Conservation (phyloP, 805 yeast species). For the Candida broadrunensis region DNA sequence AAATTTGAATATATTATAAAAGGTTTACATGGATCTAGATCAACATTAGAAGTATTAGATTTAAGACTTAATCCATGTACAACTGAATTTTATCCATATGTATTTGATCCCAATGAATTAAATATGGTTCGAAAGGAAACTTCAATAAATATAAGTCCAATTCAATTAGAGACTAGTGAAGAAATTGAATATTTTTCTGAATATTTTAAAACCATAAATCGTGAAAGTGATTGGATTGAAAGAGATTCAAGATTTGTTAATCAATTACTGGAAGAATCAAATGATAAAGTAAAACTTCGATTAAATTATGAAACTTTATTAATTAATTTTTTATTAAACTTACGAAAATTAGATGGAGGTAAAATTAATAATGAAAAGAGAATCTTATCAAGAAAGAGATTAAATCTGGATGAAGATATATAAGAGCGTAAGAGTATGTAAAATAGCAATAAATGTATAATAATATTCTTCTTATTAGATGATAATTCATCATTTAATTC, state of each 20-base stretch:
- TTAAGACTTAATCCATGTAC: constrained; percentile 49
- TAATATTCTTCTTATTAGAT: background rate
- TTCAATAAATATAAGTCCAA: constrained; percentile 19
- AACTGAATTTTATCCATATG: constrained; percentile 48
- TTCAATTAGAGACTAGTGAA: constrained; percentile 45
- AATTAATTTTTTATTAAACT: constrained; percentile 28
- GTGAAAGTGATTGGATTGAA: constrained; percentile 34
- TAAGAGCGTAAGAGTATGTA: background rate
- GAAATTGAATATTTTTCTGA: constrained; percentile 52
- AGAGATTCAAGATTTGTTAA: constrained; percentile 32
- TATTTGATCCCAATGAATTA: constrained; percentile 46
- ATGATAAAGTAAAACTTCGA: constrained; percentile 13
- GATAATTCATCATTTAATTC: too few species aligned
- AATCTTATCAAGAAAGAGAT: constrained; percentile 7
- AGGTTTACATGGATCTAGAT: constrained; percentile 27
- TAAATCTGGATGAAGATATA: background rate
- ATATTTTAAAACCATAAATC: constrained; percentile 42
- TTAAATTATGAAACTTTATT: constrained; percentile 32
- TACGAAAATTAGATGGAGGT: constrained; percentile 38
- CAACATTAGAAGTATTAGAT: constrained; percentile 39
- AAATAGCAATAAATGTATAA: background rate
- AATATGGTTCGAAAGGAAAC: constrained; percentile 16
- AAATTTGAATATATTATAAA: constrained; percentile 30
- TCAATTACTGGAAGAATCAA: constrained; percentile 14
- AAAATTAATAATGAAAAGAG: constrained; percentile 14